These are phyloP conservation scores for Fabrea salina DNA, from an alignment of 169 alveolate species.

Conservation along the genomic window DNA sequence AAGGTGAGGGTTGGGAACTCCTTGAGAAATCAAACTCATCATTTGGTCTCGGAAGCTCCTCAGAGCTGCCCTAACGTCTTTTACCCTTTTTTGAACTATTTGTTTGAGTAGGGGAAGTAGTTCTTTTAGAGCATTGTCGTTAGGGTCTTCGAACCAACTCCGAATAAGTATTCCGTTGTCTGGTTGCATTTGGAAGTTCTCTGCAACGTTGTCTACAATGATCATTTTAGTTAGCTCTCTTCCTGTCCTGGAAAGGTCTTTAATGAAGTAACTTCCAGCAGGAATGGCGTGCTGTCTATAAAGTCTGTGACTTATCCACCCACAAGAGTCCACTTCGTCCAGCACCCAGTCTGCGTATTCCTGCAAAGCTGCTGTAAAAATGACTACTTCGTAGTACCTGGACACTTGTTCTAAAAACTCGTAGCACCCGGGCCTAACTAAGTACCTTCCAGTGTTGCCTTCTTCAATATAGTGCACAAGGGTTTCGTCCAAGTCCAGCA, in stretches of 20 bases:
- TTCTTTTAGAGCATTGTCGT: slow-evolving; percentile 66
- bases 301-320: slow-evolving; percentile 71
- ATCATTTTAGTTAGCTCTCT: slow-evolving; percentile 76
- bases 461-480: slow-evolving; percentile 83
- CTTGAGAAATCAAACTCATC: background rate
- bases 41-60: slow-evolving; percentile 52
- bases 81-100: slow-evolving; percentile 44
- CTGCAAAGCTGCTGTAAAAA: slow-evolving; percentile 85
- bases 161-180: slow-evolving; percentile 83
- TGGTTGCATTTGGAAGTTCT: slow-evolving; percentile 79
- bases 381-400: slow-evolving; percentile 75
- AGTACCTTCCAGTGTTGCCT: slow-evolving; percentile 74
- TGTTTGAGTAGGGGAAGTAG: slow-evolving; percentile 64
- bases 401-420: slow-evolving; percentile 71
- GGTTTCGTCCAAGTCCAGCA: slow-evolving; percentile 89
- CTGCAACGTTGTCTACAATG: slow-evolving; percentile 86
- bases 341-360: slow-evolving; percentile 88
- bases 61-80: slow-evolving; percentile 57
- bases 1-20: slow-evolving; percentile 20
- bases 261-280: slow-evolving; percentile 60
- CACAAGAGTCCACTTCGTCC: slow-evolving; percentile 69
- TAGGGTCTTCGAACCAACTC: slow-evolving; percentile 84
- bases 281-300: slow-evolving; percentile 82
- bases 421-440: slow-evolving; percentile 78
- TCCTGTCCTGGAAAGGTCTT: slow-evolving; percentile 80